Percentiles rank a stretch among this genome's conserved stretches.
These are phyloP conservation scores for Curvularia sp. DNA, from an alignment of 2,329 filamentous ascomycete genomes.

Conservation along the genomic window DNA sequence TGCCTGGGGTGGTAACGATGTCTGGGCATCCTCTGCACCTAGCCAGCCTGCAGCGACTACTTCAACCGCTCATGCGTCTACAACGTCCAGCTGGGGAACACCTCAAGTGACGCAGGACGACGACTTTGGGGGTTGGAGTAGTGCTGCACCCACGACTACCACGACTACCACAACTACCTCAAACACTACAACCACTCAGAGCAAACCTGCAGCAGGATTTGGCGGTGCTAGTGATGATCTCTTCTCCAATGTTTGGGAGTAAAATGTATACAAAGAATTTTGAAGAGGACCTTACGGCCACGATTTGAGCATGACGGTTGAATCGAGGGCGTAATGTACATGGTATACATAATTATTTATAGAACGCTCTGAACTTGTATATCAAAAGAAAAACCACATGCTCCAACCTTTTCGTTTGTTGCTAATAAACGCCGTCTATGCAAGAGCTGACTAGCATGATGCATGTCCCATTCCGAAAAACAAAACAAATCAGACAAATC, in stretches of 20 bases:
- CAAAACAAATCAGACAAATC: too few species aligned
- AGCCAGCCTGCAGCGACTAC: conserved; percentile 55
- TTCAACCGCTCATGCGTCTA: conserved; percentile 50
- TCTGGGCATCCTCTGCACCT: conserved; percentile 75
- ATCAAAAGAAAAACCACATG: background rate
- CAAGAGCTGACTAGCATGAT: background rate
- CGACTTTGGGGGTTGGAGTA: conserved; percentile 95
- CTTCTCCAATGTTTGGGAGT: conserved; percentile 97
- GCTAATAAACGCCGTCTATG: conserved; percentile 1
- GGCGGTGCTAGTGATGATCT: conserved; percentile 75
- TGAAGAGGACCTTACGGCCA: background rate
- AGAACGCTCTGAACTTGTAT: conserved; percentile 8
- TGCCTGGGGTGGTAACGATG: conserved; percentile 83
- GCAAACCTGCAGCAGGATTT: conserved; percentile 61
- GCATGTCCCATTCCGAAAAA: background rate
- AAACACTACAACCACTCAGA: conserved; percentile 28
- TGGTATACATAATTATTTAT: conserved; percentile 10
- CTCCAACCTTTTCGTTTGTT: background rate
- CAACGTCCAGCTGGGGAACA: conserved; percentile 63
- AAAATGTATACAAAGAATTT: conserved; percentile 18
- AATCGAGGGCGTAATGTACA: conserved; percentile 7
- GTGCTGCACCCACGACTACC: conserved; percentile 64
- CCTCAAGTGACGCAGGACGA: conserved; percentile 78
- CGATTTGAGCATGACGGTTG: background rate
- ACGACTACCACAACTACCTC: conserved; percentile 44